A percentile compares a stretch with the other conserved stretches of the same genome.
Conservation (phyloP, 805 yeast genomes). For the Vanderwaltozyma tropicalis region DNA sequence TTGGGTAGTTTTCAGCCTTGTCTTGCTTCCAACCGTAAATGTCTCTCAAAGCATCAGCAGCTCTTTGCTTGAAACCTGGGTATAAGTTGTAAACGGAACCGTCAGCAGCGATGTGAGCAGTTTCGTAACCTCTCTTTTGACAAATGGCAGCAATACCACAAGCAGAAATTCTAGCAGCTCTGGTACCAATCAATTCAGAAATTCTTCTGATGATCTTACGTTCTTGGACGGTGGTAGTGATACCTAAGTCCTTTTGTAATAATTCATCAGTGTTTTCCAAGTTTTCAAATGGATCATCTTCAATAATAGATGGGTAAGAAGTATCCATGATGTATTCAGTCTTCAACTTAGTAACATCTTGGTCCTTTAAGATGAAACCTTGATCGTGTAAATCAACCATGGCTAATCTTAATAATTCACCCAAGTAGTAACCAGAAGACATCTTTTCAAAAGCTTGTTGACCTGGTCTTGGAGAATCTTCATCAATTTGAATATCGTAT, state of each 20-base stretch:
- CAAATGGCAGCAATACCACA: conserved; percentile 95
- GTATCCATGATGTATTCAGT: conserved; percentile 75
- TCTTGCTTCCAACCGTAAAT: conserved; percentile 67
- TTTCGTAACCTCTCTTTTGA: conserved; percentile 65
- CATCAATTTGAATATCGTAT: conserved; percentile 73
- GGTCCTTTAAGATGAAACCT: conserved; percentile 57
- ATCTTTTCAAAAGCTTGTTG: conserved; percentile 94
- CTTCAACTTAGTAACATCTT: conserved; percentile 54
- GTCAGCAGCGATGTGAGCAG: conserved; percentile 90
- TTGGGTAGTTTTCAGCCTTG: conserved; percentile 51
- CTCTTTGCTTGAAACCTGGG: conserved; percentile 84
- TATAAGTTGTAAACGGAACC: conserved; percentile 92
- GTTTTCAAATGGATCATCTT: conserved; percentile 82
- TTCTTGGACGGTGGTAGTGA: conserved; percentile 65
- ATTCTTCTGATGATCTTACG: conserved; percentile 72
- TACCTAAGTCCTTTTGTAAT: conserved; percentile 47
- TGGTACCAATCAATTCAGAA: conserved; percentile 79
- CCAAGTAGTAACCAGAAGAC: conserved; percentile 94
- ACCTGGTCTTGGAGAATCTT: conserved; percentile 87
- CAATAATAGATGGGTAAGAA: conserved; percentile 76
- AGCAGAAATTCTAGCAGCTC: conserved; percentile 85
- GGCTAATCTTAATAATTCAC: conserved; percentile 78
- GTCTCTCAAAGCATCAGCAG: conserved; percentile 79
- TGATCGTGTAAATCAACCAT: conserved; percentile 60
- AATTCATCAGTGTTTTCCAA: conserved; percentile 62